Evolutionary conservation across 2,329 filamentous ascomycete genomes (phyloP).

Genomic region (Capronia coronata): DNA sequence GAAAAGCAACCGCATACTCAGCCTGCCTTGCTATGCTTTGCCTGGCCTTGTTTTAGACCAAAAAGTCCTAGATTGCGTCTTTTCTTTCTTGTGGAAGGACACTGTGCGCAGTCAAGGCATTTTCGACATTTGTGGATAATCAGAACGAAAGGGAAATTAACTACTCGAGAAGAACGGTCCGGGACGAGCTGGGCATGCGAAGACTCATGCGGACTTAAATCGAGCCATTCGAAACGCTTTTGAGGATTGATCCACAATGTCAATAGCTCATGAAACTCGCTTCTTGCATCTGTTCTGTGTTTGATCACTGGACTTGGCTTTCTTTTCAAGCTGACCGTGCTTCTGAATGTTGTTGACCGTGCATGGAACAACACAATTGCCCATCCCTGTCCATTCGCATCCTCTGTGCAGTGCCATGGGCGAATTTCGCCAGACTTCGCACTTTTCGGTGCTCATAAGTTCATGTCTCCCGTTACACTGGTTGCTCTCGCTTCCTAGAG

Average conservation of each 20-base stretch:
- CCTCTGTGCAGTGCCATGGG: no score
- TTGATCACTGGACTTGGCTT: no score
- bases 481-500: no score
- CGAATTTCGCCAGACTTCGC: no score
- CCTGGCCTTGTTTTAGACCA: neutral
- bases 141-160: constrained; percentile 8
- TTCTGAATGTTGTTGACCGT: no score
- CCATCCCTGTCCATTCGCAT: no score
- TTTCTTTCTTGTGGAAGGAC: constrained; percentile 1
- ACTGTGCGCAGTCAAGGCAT: constrained; percentile 3
- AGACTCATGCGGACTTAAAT: constrained; percentile 30
- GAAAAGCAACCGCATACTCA: neutral
- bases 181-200: constrained; percentile 30
- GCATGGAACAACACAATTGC: no score
- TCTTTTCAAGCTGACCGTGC: no score
- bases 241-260: constrained; percentile 22
- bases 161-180: constrained; percentile 29
- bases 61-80: neutral
- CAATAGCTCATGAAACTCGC: constrained; percentile 13
- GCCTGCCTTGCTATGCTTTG: neutral
- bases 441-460: no score
- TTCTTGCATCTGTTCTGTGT: no score
- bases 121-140: constrained; percentile 20
- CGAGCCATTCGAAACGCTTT: constrained; percentile 20
- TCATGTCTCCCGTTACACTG: no score